Evolutionary conservation across 345 rosid genomes (phyloP).

Genomic region (Syzygium jambos): DNA sequence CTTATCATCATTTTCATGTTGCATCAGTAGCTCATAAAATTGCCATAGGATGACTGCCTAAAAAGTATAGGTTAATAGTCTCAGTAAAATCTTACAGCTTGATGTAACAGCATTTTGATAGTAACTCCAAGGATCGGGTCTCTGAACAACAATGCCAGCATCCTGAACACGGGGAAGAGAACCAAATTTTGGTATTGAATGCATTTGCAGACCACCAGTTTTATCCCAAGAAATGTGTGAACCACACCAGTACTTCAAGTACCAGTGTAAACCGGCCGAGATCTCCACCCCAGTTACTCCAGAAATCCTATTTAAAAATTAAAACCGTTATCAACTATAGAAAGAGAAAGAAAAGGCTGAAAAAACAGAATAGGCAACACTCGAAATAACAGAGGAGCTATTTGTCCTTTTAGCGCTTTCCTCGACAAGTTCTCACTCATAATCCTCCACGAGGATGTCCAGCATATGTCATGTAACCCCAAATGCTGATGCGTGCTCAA

Average conservation of each 20-base stretch:
- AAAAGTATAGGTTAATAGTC: neutral
- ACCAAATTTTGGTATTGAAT: conserved; percentile 34
- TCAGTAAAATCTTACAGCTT: conserved; percentile 42
- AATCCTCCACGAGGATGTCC: neutral
- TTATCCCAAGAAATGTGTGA: conserved; percentile 66
- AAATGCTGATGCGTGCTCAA: neutral
- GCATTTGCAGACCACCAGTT: conserved; percentile 54
- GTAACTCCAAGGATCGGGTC: conserved; percentile 65
- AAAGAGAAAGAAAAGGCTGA: neutral
- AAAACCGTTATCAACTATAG: neutral
- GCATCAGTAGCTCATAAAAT: neutral
- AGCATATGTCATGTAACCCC: neutral
- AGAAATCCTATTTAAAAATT: conserved; percentile 29
- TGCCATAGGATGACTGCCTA: neutral
- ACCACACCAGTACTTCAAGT: conserved; percentile 54
- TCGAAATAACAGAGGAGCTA: neutral
- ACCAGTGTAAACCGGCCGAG: conserved; percentile 63
- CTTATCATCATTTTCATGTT: neutral
- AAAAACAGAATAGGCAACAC: neutral
- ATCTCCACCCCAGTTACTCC: conserved; percentile 63
- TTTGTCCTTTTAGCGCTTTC: neutral
- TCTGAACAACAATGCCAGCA: conserved; percentile 31
- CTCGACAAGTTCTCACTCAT: neutral
- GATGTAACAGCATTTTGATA: conserved; percentile 79
- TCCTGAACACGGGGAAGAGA: conserved; percentile 44